Evolutionary conservation across 805 yeast genomes (phyloP).

Genomic region (Metschnikowia borealis): DNA sequence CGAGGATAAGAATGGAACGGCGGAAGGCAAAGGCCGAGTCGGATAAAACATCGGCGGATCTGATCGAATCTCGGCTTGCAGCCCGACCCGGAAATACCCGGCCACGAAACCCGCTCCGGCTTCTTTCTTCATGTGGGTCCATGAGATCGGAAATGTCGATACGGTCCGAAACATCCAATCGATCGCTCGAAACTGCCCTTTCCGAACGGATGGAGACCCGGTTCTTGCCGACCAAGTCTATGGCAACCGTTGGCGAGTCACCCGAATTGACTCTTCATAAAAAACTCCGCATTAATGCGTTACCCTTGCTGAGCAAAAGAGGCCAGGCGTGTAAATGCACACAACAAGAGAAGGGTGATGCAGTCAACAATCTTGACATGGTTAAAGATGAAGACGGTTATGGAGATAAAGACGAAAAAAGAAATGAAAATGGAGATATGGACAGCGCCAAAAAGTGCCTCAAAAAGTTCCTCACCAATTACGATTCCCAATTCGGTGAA

Average conservation of each 20-base stretch:
- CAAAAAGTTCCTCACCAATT: not conserved
- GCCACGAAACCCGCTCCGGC: conserved; percentile 22
- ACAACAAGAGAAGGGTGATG: not conserved
- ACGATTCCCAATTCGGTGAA: not conserved
- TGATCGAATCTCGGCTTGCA: too few relatives aligned
- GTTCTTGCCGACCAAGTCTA: conserved; percentile 24
- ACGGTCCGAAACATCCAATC: not conserved
- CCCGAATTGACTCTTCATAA: conserved; percentile 37
- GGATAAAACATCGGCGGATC: too few relatives aligned
- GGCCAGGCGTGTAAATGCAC: not conserved
- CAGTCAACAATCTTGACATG: not conserved
- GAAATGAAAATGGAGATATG: too few relatives aligned
- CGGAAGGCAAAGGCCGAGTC: not conserved
- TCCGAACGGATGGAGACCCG: conserved; percentile 1
- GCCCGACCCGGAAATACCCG: not conserved
- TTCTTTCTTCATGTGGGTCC: conserved; percentile 22
- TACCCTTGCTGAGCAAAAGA: conserved; percentile 7
- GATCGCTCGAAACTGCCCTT: not conserved
- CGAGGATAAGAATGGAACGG: conserved; percentile 3
- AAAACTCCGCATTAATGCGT: conserved; percentile 38
- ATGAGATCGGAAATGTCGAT: not conserved
- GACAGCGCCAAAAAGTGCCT: not conserved
- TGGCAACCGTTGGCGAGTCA: conserved; percentile 36
- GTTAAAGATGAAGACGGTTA: not conserved
- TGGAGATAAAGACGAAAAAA: not conserved